phyloP scores from a whole-genome alignment of 139 green algal genomes.

The Picochlorum costavermella region DNA sequence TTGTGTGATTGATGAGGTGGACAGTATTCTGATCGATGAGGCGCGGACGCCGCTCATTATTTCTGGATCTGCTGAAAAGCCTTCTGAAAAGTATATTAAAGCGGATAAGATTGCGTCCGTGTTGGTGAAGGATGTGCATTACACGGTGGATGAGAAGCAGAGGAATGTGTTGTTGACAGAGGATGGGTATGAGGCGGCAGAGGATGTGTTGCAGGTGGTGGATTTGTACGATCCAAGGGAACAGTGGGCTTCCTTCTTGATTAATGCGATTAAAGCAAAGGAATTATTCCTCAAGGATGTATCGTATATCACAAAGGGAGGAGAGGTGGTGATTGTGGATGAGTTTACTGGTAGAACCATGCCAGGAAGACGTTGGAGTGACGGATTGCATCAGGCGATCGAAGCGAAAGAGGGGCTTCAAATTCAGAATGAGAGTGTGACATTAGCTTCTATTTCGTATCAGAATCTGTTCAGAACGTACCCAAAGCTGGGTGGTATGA shows the following conservation, averaged over 20 bases:
- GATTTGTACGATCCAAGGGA: constrained; percentile 95
- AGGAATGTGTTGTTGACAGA: constrained; percentile 92
- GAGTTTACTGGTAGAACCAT: constrained; percentile 96
- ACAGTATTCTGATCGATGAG: constrained; percentile 98
- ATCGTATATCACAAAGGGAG: constrained; percentile 90
- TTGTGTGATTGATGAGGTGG: constrained; percentile 97
- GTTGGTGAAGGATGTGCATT: constrained; percentile 80
- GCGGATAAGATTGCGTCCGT: constrained; percentile 77
- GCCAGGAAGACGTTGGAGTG: constrained; percentile 81
- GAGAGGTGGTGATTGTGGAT: constrained; percentile 96
- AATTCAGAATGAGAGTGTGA: constrained; percentile 95
- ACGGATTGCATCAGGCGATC: constrained; percentile 91
- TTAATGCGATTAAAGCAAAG: constrained; percentile 98
- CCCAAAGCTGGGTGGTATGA: constrained; percentile 77
- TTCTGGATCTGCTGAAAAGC: constrained; percentile 76
- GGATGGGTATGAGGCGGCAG: constrained; percentile 95
- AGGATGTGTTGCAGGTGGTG: constrained; percentile 81
- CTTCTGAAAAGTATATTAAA: constrained; percentile 76
- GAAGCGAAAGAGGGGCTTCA: constrained; percentile 94
- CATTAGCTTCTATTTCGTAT: constrained; percentile 91
- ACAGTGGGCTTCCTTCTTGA: constrained; percentile 91
- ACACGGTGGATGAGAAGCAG: constrained; percentile 99
- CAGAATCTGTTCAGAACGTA: constrained; percentile 83
- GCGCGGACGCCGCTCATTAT: constrained; percentile 93
- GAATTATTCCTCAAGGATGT: constrained; percentile 86